These are phyloP conservation scores for Hirschfeldia incana DNA, from an alignment of 345 rosid genomes.

Conservation along the genomic window DNA sequence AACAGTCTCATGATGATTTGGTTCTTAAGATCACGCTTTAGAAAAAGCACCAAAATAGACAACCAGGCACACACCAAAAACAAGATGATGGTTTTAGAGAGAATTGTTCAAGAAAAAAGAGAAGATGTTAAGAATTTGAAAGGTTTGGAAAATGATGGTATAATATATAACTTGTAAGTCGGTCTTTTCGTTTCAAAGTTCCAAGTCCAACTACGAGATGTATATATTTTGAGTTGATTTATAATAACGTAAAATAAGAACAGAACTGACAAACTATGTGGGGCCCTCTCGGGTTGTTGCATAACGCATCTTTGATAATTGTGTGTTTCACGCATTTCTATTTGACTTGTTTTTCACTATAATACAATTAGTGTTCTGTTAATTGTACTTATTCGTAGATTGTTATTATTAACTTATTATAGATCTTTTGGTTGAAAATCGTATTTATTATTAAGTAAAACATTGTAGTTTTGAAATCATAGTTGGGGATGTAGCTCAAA, in stretches of 20 bases:
- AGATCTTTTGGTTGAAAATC: not conserved
- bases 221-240: not conserved
- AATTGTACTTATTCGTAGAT: not conserved
- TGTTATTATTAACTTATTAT: not conserved
- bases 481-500: conserved; percentile 16
- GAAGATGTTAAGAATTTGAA: not conserved
- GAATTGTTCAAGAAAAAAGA: not conserved
- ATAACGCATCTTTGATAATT: conserved; percentile 1
- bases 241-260: conserved; percentile 12
- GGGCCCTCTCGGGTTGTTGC: conserved; percentile 13
- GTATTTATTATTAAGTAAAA: not conserved
- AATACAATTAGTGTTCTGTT: not conserved
- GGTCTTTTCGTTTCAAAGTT: conserved; percentile 18
- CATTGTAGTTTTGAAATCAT: not conserved
- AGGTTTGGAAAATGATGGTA: conserved; percentile 19
- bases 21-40: conserved; percentile 11
- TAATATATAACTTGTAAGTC: conserved; percentile 13
- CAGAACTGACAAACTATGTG: conserved; percentile 25
- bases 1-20: conserved; percentile 60
- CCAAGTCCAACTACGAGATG: not conserved
- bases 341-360: not conserved
- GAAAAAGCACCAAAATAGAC: conserved; percentile 13
- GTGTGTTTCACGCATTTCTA: not conserved
- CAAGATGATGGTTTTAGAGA: conserved; percentile 29
- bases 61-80: conserved; percentile 9